Evolutionary conservation across 2,329 filamentous ascomycete genomes (phyloP).

Genomic region (Chaetomiaceae sp.): DNA sequence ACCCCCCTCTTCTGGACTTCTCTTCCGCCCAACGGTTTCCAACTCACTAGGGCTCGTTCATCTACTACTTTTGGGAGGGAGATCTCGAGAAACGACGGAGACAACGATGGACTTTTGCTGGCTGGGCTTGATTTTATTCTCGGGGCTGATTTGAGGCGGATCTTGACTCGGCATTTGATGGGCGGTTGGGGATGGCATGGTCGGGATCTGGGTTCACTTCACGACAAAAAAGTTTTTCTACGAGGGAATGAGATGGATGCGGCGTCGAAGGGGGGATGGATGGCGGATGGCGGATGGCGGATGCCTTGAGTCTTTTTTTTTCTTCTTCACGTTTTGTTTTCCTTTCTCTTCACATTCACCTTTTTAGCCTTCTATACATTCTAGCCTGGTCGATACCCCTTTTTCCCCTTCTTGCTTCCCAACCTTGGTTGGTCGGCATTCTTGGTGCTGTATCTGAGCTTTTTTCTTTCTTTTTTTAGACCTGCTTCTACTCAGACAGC

Average conservation of each 20-base stretch:
- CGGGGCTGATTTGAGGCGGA: constrained; percentile 12
- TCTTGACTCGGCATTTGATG: constrained; percentile 17
- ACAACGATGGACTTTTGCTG: constrained; percentile 10
- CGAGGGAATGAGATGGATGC: constrained; percentile 12
- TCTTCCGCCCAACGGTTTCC: background rate
- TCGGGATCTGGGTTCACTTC: constrained; percentile 16
- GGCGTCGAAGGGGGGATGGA: background rate
- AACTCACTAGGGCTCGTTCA: constrained; percentile 4
- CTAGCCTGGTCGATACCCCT: constrained; percentile 17
- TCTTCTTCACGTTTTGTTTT: background rate
- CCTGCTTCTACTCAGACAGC: background rate
- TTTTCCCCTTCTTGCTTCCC: constrained; percentile 10
- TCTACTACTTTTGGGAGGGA: constrained; percentile 3
- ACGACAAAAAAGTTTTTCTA: constrained; percentile 5
- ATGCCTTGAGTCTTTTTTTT: background rate
- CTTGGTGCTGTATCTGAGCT: background rate
- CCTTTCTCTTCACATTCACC: background rate
- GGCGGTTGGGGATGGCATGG: constrained; percentile 5
- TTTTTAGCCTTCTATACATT: constrained; percentile 15
- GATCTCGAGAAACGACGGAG: background rate
- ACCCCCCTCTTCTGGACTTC: constrained; percentile 10
- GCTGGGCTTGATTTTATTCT: constrained; percentile 17
- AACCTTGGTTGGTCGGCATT: background rate
- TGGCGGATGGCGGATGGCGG: no score
- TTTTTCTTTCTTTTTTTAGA: background rate